Base-by-base conservation (phyloP, 495 filamentous ascomycete species). In the Penicillium antarcticum region DNA sequence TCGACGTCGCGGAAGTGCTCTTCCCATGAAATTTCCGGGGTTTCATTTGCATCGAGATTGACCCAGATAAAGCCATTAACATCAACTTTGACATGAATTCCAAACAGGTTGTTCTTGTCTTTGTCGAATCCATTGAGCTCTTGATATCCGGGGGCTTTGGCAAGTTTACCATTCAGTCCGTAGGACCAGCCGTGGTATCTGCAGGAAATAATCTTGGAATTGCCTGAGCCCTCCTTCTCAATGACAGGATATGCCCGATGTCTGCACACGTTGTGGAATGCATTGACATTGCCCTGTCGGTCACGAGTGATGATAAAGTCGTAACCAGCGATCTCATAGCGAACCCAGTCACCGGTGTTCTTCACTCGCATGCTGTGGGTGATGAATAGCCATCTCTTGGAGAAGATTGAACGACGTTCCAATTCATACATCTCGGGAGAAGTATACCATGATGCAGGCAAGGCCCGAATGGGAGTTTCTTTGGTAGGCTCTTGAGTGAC, bases 261-360 rank as follows among this genome's bases (percentile, higher is more conserved):
- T 44, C 79, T 50, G 58, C 79, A 82, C 12, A 79, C 72, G 48
- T 81, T 81, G 65, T 81, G 75, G 63, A 82, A 81, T 3, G 68
- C 78, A 34, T 77, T 78, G 57, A 81, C 63, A 5, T 64, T 63
- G 17, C 68, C 71, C 17, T 76, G 54, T 36, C 74, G 72, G 45
- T 79, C 76, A 7, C 63, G 61, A 41, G 62, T 63, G 19, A 81
- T 49, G 55, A 81, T 61, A 45, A 81, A 77, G 34, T 71, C 59
- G 50, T 71, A 81, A 4, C 74, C 74, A 4, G 78, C 77, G 7
- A 78, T 51, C 31, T 78, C 70, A 51, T 70, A 77, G 14, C 64
- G 66, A 5, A 79, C 62, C 52, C 65, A 81, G 55, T 80, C 77
- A 4, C 77, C 78, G 0, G 67, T 42, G 11, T 79, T 64, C 45